phyloP scores from a whole-genome alignment of 768 basidiomycete genomes.

The Termitomyces bulborhizus region DNA sequence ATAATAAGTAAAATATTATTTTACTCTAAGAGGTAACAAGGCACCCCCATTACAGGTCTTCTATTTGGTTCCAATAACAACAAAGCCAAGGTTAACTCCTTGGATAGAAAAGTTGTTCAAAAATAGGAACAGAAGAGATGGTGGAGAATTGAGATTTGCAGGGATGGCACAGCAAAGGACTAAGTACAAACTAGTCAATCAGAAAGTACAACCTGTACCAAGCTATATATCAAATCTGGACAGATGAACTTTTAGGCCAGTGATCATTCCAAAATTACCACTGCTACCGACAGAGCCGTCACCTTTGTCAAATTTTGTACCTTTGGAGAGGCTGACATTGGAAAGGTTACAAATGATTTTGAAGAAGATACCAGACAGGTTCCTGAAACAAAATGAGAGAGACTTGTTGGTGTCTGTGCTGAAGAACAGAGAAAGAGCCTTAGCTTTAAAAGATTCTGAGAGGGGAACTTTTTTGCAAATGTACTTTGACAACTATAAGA shows the following conservation, averaged over 20 bases:
- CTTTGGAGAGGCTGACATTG: too few species aligned
- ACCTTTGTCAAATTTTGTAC: not conserved
- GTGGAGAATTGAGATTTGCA: too few species aligned
- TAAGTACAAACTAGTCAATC: slow-evolving; percentile 19
- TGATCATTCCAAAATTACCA: slow-evolving; percentile 2
- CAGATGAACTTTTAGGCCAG: not conserved
- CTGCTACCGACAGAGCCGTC: too few species aligned
- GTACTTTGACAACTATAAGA: slow-evolving; percentile 23
- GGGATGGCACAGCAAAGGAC: too few species aligned
- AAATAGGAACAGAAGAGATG: too few species aligned
- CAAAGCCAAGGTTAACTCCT: too few species aligned
- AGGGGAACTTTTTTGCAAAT: slow-evolving; percentile 25
- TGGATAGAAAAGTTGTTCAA: too few species aligned
- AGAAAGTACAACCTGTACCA: slow-evolving; percentile 18
- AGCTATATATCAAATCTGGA: slow-evolving; percentile 17
- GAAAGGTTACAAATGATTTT: too few species aligned
- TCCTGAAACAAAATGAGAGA: slow-evolving; percentile 5
- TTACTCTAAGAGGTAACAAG: too few species aligned
- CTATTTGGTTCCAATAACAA: too few species aligned
- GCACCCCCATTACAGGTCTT: too few species aligned
- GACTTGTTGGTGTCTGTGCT: slow-evolving; percentile 16
- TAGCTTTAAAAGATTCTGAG: slow-evolving; percentile 17
- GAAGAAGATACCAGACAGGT: not conserved
- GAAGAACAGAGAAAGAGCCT: slow-evolving; percentile 2
- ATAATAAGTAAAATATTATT: too few species aligned